A percentile compares a stretch with the other conserved stretches of the same genome.
These are phyloP conservation scores for Ustilago bromivora DNA, from an alignment of 1,284 basidiomycete genomes.

Conservation along the genomic window DNA sequence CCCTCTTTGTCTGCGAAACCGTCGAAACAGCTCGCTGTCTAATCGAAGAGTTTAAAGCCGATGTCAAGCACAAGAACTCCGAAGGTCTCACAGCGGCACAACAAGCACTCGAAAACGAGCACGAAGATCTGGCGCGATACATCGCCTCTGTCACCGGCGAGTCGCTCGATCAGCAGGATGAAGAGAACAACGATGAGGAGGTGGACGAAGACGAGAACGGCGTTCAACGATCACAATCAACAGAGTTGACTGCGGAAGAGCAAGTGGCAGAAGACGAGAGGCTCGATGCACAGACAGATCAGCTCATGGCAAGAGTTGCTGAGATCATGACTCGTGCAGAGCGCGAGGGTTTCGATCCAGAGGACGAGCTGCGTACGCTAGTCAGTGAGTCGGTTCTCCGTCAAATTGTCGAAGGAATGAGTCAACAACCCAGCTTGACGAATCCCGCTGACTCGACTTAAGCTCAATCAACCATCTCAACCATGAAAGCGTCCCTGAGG, in stretches of 20 bases:
- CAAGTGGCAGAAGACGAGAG: conserved; percentile 36
- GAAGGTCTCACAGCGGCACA: conserved; percentile 62
- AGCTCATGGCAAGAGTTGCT: conserved; percentile 53
- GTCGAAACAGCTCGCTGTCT: conserved; percentile 56
- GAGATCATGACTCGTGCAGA: conserved; percentile 56
- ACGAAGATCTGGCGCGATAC: conserved; percentile 56
- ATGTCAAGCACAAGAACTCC: conserved; percentile 55
- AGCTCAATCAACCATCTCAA: background rate
- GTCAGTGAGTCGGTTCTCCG: conserved; percentile 56
- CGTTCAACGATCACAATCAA: conserved; percentile 7
- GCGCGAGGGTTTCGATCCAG: conserved; percentile 53
- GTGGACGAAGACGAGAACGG: conserved; percentile 46
- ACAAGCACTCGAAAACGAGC: conserved; percentile 59
- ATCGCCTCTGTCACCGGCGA: conserved; percentile 58
- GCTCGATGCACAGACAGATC: conserved; percentile 45
- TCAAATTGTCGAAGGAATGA: conserved; percentile 60
- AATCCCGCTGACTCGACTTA: conserved; percentile 3
- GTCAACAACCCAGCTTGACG: conserved; percentile 1
- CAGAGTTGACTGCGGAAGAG: conserved; percentile 16
- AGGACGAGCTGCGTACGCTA: conserved; percentile 50
- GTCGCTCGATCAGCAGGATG: conserved; percentile 20
- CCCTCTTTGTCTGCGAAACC: conserved; percentile 66
- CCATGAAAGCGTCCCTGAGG: too few relatives aligned
- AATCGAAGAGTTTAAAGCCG: conserved; percentile 62
- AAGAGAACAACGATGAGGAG: conserved; percentile 34